These are phyloP conservation scores for Pluteus cervinus DNA, from an alignment of 768 basidiomycete species.

Conservation along the genomic window DNA sequence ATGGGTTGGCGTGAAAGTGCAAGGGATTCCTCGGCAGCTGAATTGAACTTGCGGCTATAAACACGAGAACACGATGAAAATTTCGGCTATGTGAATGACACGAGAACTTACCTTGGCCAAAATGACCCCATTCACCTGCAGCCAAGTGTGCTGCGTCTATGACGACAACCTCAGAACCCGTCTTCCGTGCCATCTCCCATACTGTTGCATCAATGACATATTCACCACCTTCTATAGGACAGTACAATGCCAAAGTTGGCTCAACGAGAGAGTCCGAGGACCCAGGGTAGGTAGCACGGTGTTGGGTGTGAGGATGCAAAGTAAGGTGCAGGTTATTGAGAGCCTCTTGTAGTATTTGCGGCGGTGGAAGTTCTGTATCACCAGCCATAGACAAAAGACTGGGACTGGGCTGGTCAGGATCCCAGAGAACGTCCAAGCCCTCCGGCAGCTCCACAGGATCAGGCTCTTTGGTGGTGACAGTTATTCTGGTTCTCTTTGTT, in stretches of 20 bases:
- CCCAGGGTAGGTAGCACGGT: constrained; percentile 58
- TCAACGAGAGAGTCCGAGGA: constrained; percentile 52
- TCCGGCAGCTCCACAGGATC: constrained; percentile 48
- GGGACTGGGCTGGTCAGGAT: constrained; percentile 41
- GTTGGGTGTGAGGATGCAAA: constrained; percentile 78
- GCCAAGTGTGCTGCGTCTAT: constrained; percentile 82
- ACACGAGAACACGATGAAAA: constrained; percentile 1
- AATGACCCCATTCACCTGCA: constrained; percentile 82
- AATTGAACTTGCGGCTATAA: constrained; percentile 59
- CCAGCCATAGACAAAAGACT: no score
- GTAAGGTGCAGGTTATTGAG: constrained; percentile 71
- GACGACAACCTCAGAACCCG: constrained; percentile 76
- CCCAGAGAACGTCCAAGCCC: constrained; percentile 62
- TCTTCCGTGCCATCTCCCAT: constrained; percentile 64
- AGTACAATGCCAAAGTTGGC: constrained; percentile 81
- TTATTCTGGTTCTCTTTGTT: constrained; percentile 28
- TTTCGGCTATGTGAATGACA: constrained; percentile 1
- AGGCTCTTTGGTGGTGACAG: constrained; percentile 26
- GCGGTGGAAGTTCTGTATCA: constrained; percentile 50
- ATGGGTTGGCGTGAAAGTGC: constrained; percentile 45
- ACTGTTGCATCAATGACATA: constrained; percentile 78
- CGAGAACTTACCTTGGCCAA: constrained; percentile 60
- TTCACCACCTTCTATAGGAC: constrained; percentile 82
- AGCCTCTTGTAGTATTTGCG: constrained; percentile 70
- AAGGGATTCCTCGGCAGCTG: constrained; percentile 71